phyloP scores from a whole-genome alignment of 768 basidiomycete genomes.

The Psilocybe azurescens region DNA sequence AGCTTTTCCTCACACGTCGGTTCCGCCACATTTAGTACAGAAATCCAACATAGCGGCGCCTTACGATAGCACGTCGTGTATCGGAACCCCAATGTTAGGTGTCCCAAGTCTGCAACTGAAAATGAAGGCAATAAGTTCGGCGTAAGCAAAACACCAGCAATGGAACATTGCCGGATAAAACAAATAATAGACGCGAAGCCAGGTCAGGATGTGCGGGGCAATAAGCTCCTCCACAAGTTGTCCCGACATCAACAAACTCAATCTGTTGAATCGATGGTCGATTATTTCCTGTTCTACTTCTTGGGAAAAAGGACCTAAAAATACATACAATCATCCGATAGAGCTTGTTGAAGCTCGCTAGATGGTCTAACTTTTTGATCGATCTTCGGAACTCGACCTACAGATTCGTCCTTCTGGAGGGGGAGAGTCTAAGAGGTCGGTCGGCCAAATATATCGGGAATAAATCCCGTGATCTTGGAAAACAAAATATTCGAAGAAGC shows the following conservation, averaged over 20 bases:
- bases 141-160: neutral
- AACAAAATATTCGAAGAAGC: constrained; percentile 1
- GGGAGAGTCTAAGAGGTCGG: constrained; percentile 3
- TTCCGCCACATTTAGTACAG: too few species aligned
- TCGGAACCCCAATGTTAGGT: too few species aligned
- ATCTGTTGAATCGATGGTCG: constrained; percentile 6
- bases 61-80: too few species aligned
- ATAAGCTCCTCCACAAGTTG: constrained; percentile 9
- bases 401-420: neutral
- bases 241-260: neutral
- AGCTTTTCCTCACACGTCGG: too few species aligned
- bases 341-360: neutral
- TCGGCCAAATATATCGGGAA: constrained; percentile 20
- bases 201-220: constrained; percentile 4
- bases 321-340: constrained; percentile 1
- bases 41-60: too few species aligned
- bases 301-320: constrained; percentile 5
- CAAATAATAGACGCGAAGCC: neutral
- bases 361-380: neutral
- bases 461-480: constrained; percentile 12
- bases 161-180: constrained; percentile 6
- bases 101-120: too few species aligned
- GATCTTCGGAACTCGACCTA: constrained; percentile 15
- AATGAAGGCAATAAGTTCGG: neutral
- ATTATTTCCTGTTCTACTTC: neutral